These are phyloP conservation scores for Triticum timopheevii DNA, from an alignment of 176 grass and related monocot genomes.

Conservation along the genomic window DNA sequence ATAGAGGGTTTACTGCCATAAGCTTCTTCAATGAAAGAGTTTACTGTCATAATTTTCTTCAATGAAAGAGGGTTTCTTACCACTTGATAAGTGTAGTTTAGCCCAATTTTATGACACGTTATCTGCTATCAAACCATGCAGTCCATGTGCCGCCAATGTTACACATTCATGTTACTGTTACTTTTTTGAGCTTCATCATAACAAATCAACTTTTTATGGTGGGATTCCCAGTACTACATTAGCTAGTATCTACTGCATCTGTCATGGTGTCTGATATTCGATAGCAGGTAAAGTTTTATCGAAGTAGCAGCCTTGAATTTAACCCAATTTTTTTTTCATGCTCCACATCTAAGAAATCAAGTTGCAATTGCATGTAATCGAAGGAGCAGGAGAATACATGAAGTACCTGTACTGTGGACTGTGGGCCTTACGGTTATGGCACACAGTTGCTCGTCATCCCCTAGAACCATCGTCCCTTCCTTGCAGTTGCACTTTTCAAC, in stretches of 20 bases:
- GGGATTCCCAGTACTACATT: neutral
- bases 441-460: conserved; percentile 30
- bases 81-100: conserved; percentile 20
- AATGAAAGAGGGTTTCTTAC: neutral
- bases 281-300: neutral
- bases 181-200: neutral
- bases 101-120: neutral
- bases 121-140: conserved; percentile 3
- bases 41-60: neutral
- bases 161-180: conserved; percentile 7
- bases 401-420: conserved; percentile 36
- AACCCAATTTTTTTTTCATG: neutral
- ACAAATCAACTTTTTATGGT: conserved; percentile 2
- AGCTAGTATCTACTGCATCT: neutral
- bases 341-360: neutral
- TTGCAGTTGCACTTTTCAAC: conserved; percentile 61
- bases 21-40: neutral
- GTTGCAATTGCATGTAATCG: neutral
- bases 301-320: neutral
- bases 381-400: conserved; percentile 23
- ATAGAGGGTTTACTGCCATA: neutral
- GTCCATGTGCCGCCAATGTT: conserved; percentile 3
- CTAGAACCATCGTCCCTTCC: conserved; percentile 77
- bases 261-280: neutral
- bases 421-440: conserved; percentile 27